Conservation (phyloP, 345 rosid species). For the Ceriops tagal region DNA sequence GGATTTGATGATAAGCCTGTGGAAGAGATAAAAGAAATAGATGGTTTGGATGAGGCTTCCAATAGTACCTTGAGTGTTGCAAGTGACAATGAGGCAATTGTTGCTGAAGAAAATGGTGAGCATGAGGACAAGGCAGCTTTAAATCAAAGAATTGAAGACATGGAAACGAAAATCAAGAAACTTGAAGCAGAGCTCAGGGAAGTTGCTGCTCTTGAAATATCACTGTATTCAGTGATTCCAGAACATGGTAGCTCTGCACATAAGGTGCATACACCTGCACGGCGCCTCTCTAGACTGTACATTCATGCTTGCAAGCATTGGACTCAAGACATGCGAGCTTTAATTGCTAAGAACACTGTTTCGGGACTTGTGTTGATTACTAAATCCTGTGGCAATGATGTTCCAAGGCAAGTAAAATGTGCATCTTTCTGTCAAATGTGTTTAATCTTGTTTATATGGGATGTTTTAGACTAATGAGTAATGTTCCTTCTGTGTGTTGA, state of each 20-base stretch:
- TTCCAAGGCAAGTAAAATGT: slow-evolving; percentile 56
- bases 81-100: slow-evolving; percentile 58
- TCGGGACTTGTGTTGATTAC: slow-evolving; percentile 87
- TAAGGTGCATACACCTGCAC: slow-evolving; percentile 90
- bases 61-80: slow-evolving; percentile 50
- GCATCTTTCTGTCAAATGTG: neutral
- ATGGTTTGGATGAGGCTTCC: slow-evolving; percentile 57
- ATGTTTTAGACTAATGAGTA: slow-evolving; percentile 6
- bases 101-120: slow-evolving; percentile 49
- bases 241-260: slow-evolving; percentile 92
- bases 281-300: slow-evolving; percentile 87
- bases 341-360: slow-evolving; percentile 69
- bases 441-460: slow-evolving; percentile 2
- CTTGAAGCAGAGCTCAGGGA: slow-evolving; percentile 95
- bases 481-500: slow-evolving; percentile 28
- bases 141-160: slow-evolving; percentile 50
- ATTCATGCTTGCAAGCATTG: slow-evolving; percentile 85
- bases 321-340: slow-evolving; percentile 60
- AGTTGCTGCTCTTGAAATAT: slow-evolving; percentile 92
- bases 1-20: slow-evolving; percentile 37
- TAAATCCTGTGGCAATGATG: slow-evolving; percentile 87
- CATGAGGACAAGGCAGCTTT: slow-evolving; percentile 41
- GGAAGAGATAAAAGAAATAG: slow-evolving; percentile 48
- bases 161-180: slow-evolving; percentile 69
- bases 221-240: slow-evolving; percentile 78